Percentiles rank a stretch among this genome's conserved stretches.
Evolutionary conservation across 257 asterid species (phyloP).

Genomic region (Solanum clarkiae): DNA sequence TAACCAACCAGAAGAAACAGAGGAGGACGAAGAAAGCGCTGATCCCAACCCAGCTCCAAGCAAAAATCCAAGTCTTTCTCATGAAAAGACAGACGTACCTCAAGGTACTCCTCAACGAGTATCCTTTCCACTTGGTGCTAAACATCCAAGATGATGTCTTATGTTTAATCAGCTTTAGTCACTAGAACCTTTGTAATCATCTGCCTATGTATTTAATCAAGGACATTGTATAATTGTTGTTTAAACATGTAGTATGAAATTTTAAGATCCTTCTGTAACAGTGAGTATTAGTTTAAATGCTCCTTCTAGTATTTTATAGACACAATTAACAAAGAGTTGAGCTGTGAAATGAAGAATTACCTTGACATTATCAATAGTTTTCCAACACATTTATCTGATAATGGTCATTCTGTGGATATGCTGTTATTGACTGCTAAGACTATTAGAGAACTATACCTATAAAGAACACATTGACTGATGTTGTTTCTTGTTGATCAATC

Average conservation of each 20-base stretch:
- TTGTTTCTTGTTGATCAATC: too few relatives aligned
- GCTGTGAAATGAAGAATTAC: background rate
- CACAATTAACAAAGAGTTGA: background rate
- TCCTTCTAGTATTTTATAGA: background rate
- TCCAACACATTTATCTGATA: background rate
- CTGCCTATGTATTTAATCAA: background rate
- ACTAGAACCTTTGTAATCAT: background rate
- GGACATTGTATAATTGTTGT: background rate
- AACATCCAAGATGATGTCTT: slow-evolving; percentile 32
- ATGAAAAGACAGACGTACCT: slow-evolving; percentile 34
- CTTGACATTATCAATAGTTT: background rate
- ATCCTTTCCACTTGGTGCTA: slow-evolving; percentile 62
- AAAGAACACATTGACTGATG: too few relatives aligned
- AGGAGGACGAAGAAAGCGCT: slow-evolving; percentile 57
- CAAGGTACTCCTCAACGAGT: slow-evolving; percentile 64
- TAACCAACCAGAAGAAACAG: slow-evolving; percentile 58
- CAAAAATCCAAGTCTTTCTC: slow-evolving; percentile 16
- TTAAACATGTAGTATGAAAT: background rate
- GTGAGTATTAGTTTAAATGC: background rate
- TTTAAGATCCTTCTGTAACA: background rate
- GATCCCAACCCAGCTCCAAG: slow-evolving; percentile 25
- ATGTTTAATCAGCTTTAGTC: background rate
- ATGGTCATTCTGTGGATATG: background rate
- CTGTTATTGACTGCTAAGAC: too few relatives aligned
- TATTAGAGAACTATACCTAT: too few relatives aligned